Evolutionary conservation across 1,284 basidiomycete species (phyloP).

Genomic region (Stygiomarasmius scandens): DNA sequence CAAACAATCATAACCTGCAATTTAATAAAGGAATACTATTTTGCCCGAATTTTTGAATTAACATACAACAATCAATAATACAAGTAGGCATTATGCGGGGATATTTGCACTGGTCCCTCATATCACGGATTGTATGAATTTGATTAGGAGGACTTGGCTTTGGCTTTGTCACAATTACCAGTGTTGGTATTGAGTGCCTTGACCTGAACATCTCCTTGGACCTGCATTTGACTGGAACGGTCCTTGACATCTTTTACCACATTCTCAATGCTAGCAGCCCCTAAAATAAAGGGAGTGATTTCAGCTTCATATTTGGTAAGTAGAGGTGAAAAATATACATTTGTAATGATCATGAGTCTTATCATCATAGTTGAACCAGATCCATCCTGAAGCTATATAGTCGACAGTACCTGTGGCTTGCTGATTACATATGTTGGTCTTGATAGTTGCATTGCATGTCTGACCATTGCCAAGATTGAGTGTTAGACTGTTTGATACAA

Average conservation of each 20-base stretch:
- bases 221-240: constrained; percentile 12
- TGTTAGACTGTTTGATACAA: not conserved
- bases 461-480: not conserved
- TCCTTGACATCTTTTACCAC: constrained; percentile 9
- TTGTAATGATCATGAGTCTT: constrained; percentile 5
- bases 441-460: not conserved
- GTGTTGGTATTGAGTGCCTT: not conserved
- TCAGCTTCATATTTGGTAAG: not conserved
- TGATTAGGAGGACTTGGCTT: too few relatives aligned
- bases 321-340: not conserved
- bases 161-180: constrained; percentile 10
- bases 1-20: too few relatives aligned
- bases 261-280: constrained; percentile 10
- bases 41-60: too few relatives aligned
- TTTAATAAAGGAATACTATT: too few relatives aligned
- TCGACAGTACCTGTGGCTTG: constrained; percentile 1
- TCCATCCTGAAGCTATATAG: constrained; percentile 7
- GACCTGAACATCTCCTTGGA: constrained; percentile 6
- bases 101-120: too few relatives aligned
- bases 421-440: not conserved
- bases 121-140: too few relatives aligned
- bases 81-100: too few relatives aligned
- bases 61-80: too few relatives aligned
- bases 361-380: constrained; percentile 11
- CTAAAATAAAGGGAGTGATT: not conserved